Conservation (phyloP, 2,329 filamentous ascomycete genomes). For the Fusarium liriodendri region DNA sequence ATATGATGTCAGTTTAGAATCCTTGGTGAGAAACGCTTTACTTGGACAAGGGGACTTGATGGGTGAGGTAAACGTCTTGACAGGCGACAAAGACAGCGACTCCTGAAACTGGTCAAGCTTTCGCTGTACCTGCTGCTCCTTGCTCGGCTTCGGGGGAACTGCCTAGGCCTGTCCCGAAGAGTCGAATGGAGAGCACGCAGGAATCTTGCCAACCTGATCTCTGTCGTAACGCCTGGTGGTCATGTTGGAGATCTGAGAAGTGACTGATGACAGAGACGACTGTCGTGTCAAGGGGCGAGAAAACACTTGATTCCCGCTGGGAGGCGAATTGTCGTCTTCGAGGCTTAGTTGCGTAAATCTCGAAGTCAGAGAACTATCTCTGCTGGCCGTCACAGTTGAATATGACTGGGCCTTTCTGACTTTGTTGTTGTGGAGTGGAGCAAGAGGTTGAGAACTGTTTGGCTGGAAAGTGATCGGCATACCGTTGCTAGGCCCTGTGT, state of each 20-base stretch:
- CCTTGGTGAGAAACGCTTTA: conserved; percentile 73
- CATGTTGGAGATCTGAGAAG: conserved; percentile 41
- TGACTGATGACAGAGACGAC: conserved; percentile 39
- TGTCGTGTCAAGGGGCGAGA: conserved; percentile 42
- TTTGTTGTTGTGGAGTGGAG: conserved; percentile 40
- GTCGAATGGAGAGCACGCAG: conserved; percentile 17
- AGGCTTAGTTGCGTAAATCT: conserved; percentile 55
- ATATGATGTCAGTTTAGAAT: conserved; percentile 75
- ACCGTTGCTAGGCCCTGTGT: conserved; percentile 52
- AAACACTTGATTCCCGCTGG: conserved; percentile 60
- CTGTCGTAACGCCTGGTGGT: conserved; percentile 44
- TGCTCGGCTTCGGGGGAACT: conserved; percentile 47
- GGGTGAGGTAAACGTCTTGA: conserved; percentile 52
- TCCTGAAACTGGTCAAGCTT: conserved; percentile 49
- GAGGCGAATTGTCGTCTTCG: conserved; percentile 43
- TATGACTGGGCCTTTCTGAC: conserved; percentile 41
- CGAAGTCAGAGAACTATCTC: conserved; percentile 58
- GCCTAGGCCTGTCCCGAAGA: conserved; percentile 46
- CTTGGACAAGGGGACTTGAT: conserved; percentile 57
- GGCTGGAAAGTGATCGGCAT: conserved; percentile 41
- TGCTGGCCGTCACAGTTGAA: conserved; percentile 46
- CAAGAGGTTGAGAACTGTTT: conserved; percentile 17
- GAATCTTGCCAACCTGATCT: conserved; percentile 28
- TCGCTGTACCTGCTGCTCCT: conserved; percentile 44
- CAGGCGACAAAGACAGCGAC: conserved; percentile 44